phyloP scores from a whole-genome alignment of 2,329 filamentous ascomycete species.

The Fusarium coicis region DNA sequence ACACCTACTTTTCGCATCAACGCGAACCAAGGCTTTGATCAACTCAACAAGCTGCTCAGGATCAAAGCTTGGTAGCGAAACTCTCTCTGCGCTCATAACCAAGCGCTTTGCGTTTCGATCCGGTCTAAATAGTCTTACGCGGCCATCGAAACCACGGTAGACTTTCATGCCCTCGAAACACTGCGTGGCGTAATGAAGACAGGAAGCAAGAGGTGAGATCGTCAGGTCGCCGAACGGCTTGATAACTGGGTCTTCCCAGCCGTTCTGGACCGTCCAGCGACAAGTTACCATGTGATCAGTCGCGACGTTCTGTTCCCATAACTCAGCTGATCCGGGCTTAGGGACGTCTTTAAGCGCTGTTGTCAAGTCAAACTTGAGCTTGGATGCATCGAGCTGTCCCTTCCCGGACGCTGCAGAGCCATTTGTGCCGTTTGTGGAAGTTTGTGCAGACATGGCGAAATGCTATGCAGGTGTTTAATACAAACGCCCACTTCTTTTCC shows the following conservation, averaged over 20 bases:
- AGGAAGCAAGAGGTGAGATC: neutral
- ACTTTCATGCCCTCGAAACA: neutral
- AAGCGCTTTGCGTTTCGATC: neutral
- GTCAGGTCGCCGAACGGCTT: neutral
- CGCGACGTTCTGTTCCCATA: neutral
- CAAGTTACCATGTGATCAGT: neutral
- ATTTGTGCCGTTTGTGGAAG: neutral
- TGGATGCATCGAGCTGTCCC: neutral
- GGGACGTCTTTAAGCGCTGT: neutral
- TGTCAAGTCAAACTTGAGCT: neutral
- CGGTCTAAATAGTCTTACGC: neutral
- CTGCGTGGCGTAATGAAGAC: neutral
- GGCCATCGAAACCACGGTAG: neutral
- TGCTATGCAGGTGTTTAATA: accelerated
- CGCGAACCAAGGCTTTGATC: neutral
- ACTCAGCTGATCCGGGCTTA: neutral
- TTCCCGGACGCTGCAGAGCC: accelerated
- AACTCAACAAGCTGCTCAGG: neutral
- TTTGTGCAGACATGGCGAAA: neutral
- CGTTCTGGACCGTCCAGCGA: neutral
- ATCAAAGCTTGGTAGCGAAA: neutral
- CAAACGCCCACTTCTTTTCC: accelerated
- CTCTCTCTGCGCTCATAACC: neutral
- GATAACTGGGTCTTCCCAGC: neutral
- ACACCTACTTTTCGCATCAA: neutral